These are phyloP conservation scores for Amphirosellinia nigrospora DNA, from an alignment of 495 filamentous ascomycete genomes.

Conservation along the genomic window DNA sequence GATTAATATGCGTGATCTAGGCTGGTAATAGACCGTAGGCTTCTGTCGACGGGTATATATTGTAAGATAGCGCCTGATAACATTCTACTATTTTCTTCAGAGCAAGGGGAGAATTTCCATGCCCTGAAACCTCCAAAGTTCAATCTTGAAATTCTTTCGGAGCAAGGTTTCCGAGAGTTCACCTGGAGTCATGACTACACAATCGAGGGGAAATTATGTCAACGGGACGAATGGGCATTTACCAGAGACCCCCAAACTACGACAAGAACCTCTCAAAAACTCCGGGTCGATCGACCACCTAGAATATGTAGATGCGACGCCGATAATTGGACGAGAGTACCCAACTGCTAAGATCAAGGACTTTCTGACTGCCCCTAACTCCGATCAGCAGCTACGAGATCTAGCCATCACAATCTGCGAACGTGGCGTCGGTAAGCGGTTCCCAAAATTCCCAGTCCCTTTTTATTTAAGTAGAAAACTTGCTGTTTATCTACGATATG, in stretches of 20 bases:
- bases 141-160: background rate
- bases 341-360: slow-evolving; percentile 63
- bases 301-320: slow-evolving; percentile 68
- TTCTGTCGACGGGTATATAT: slow-evolving; percentile 1
- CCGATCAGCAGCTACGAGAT: slow-evolving; percentile 69
- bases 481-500: background rate
- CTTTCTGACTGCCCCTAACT: slow-evolving; percentile 65
- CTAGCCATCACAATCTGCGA: slow-evolving; percentile 63
- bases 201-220: background rate
- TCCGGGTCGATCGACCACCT: slow-evolving; percentile 63
- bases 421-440: slow-evolving; percentile 55
- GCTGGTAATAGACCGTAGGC: background rate
- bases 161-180: background rate
- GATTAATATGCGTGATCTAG: background rate
- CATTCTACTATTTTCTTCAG: background rate
- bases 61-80: background rate
- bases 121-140: background rate
- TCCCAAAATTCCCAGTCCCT: background rate
- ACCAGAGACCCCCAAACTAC: slow-evolving; percentile 25
- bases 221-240: slow-evolving; percentile 28
- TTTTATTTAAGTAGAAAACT: background rate
- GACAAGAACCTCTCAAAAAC: slow-evolving; percentile 36
- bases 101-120: background rate
- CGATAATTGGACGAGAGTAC: slow-evolving; percentile 72
- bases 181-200: background rate